Conservation (phyloP, 2,329 filamentous ascomycete species). For the Botryosphaeria dothidea region DNA sequence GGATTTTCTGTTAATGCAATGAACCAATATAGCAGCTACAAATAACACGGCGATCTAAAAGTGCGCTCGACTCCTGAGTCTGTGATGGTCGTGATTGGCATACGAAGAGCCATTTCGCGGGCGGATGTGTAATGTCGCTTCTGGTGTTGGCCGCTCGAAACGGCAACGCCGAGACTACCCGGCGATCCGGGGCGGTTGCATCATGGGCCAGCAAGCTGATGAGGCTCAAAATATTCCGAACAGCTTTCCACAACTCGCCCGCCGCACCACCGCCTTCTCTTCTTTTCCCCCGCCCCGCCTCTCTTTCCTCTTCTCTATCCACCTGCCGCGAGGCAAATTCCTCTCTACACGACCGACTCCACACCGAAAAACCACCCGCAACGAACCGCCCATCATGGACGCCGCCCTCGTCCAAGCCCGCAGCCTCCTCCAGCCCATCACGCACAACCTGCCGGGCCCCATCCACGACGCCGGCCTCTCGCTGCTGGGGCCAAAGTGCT, state of each 20-base stretch:
- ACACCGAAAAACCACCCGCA: background rate
- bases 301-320: background rate
- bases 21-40: background rate
- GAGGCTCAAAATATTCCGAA: slow-evolving; percentile 8
- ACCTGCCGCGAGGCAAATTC: background rate
- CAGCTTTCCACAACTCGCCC: slow-evolving; percentile 4
- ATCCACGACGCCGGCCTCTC: slow-evolving; percentile 34
- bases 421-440: slow-evolving; percentile 45
- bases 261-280: background rate
- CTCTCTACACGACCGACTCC: background rate
- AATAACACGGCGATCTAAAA: too few species aligned
- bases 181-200: slow-evolving; percentile 10
- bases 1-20: background rate
- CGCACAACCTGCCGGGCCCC: slow-evolving; percentile 45
- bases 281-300: background rate
- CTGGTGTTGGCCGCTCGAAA: background rate
- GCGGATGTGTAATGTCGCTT: background rate
- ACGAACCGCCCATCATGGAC: slow-evolving; percentile 5
- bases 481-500: slow-evolving; percentile 81
- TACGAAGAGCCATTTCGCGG: background rate
- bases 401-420: slow-evolving; percentile 48
- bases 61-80: background rate
- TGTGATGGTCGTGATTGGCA: background rate
- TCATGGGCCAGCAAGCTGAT: background rate
- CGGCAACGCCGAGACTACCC: slow-evolving; percentile 4